Evolutionary conservation across 1,284 basidiomycete species (phyloP), one percentile per base, ranked within the genome.

Genomic region (Wallemia mellicola): DNA sequence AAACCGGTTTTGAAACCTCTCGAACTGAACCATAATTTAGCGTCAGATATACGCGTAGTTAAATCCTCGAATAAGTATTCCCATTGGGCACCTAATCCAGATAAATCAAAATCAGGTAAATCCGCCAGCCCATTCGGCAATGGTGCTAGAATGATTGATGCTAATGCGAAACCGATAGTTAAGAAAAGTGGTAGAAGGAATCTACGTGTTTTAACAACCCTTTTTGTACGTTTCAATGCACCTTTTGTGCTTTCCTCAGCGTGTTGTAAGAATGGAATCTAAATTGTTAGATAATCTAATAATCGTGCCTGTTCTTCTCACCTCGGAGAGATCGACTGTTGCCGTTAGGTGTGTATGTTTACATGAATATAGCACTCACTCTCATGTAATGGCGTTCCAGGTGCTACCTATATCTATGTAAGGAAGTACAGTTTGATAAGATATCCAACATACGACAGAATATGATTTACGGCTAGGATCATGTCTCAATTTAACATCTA

Each of bases 1-100:
- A 86, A 80, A 24, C 88, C 88, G 1, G 84, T 82, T 62, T 79
- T 76, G 65, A 92, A 92, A 68, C 88, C 86, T 59, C 86, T 82
- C 24, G 77, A 81, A 65, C 81, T 82, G 63, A 89, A 75, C 70
- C 61, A 62, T 19, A 83, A 85, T 83, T 77, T 84, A 1, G 78
- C 73, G 66, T 80, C 82, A 1, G 83, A 80, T 11, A 81, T 79
- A 63, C 73, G 78, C 65, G 72, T 75, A 24, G 19, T 27, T 7
- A 56, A 54, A 19, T 62, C 64, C 17, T 54, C 67, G 66, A 61
- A 58, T 65, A 60, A 0, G 63, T 61, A 24, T 57, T 62, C 24
- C 67, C 67, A 27, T 66, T 57, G n/a, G 62, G 59, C 1, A 64
- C 58, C 67, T 65, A 68, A n/a, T 66, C 63, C 25, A 68, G 66